Percentiles rank a stretch among this genome's conserved stretches.
phyloP scores from a whole-genome alignment of 2,329 filamentous ascomycete species.

The Chalaropsis thielavioides region DNA sequence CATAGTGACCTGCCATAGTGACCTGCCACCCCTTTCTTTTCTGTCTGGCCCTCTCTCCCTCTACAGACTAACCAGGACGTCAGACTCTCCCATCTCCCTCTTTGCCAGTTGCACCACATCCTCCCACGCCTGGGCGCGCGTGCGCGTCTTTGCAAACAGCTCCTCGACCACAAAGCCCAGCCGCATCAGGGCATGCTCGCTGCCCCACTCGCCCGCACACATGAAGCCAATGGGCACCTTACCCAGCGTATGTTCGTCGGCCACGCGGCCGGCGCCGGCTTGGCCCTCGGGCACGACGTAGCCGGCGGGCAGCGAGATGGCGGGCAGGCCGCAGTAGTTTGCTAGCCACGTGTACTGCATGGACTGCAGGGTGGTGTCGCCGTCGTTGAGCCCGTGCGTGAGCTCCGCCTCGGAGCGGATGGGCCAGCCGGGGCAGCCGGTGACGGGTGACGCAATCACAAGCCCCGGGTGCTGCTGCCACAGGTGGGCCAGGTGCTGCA shows the following conservation, averaged over 20 bases:
- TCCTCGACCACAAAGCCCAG: slow-evolving; percentile 36
- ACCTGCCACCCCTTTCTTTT: not conserved
- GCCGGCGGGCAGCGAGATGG: slow-evolving; percentile 33
- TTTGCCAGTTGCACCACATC: slow-evolving; percentile 30
- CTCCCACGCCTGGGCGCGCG: slow-evolving; percentile 30
- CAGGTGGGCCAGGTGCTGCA: slow-evolving; percentile 55
- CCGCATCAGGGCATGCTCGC: slow-evolving; percentile 34
- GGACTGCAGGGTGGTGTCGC: slow-evolving; percentile 31
- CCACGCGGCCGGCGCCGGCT: slow-evolving; percentile 23
- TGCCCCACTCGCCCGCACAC: slow-evolving; percentile 41
- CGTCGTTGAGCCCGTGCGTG: slow-evolving; percentile 31
- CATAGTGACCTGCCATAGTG: too few relatives aligned
- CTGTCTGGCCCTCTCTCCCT: not conserved
- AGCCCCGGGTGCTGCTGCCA: slow-evolving; percentile 53
- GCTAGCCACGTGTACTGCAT: slow-evolving; percentile 40
- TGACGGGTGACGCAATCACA: slow-evolving; percentile 57
- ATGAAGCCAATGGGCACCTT: slow-evolving; percentile 40
- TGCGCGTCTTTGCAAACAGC: slow-evolving; percentile 25
- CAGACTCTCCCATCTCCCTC: slow-evolving; percentile 14
- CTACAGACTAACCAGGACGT: slow-evolving; percentile 6
- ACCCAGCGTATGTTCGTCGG: slow-evolving; percentile 23
- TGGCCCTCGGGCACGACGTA: slow-evolving; percentile 28
- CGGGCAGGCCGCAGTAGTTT: slow-evolving; percentile 36
- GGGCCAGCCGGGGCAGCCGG: slow-evolving; percentile 33
- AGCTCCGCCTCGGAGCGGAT: slow-evolving; percentile 28